Base-by-base conservation (phyloP, 2,329 filamentous ascomycete genomes). In the Chaetomium strumarium region DNA sequence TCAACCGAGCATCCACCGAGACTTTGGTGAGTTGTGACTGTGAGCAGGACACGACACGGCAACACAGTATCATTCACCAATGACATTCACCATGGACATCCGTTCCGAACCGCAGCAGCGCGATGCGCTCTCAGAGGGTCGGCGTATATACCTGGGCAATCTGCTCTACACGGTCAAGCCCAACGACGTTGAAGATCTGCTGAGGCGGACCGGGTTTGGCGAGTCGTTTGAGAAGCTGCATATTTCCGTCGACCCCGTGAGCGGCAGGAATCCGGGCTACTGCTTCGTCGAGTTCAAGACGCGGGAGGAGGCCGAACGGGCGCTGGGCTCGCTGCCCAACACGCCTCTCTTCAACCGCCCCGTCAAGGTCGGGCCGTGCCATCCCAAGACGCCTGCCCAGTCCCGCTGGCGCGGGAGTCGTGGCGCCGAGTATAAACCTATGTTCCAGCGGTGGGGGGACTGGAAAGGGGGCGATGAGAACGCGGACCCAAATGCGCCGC, bases 221-320 rank as follows among this genome's bases (percentile, higher is more conserved):
- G 58, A 65, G 13, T 68, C 68, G n/a, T 50, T 52, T 52, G 74
- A 78, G 58, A 78, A 79, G 43, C 79, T 88, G 58, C 81, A 85
- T 64, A 84, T 89, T 60, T 83, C 83, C 1, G 75, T 85, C 49
- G 84, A 89, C 61, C 78, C 83, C 1, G 80, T 85, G 66, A 85
- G 79, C 30, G 80, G 77, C 38, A 75, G 84, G 41, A 89, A 88
- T 64, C 84, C 84, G 0, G 85, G 83, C 36, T 88, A 88, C 69
- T 89, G 85, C 70, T 89, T 90, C 60, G 79, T 88, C 42, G 85
- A 89, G 62, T 79, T 89, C 52, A 67, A 68, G 42, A 75, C 73
- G 43, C 74, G 74, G 42, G 78, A 79, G 29, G 72, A 80, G 30
- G 84, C 84, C 3, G 72, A 79, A 5, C 66, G 66, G 1, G 82